Evolutionary conservation across 2,329 filamentous ascomycete genomes (phyloP).

Genomic region (Botryotinia narcissicola): DNA sequence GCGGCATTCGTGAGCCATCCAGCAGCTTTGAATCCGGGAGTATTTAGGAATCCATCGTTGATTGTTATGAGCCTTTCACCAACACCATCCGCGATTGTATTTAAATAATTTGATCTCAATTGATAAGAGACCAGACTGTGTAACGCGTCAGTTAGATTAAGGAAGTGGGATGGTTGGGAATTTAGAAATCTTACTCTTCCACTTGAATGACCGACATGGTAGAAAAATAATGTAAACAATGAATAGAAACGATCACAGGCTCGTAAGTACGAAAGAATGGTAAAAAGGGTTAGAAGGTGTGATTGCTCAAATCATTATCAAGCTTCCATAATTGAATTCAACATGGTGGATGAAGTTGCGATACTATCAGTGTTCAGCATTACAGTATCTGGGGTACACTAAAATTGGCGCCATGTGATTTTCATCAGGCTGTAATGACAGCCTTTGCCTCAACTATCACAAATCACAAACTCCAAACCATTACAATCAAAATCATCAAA

Average conservation of each 20-base stretch:
- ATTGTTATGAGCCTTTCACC: slow-evolving; percentile 81
- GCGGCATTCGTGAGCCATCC: slow-evolving; percentile 74
- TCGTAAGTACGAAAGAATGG: slow-evolving; percentile 6
- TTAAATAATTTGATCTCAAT: slow-evolving; percentile 75
- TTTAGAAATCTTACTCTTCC: slow-evolving; percentile 38
- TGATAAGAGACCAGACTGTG: slow-evolving; percentile 77
- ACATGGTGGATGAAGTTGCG: slow-evolving; percentile 5
- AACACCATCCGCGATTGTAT: slow-evolving; percentile 77
- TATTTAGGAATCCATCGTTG: slow-evolving; percentile 75
- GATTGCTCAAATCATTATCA: slow-evolving; percentile 1
- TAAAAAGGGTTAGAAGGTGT: not conserved
- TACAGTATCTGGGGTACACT: slow-evolving; percentile 12
- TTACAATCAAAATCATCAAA: slow-evolving; percentile 11
- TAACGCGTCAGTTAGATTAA: slow-evolving; percentile 9
- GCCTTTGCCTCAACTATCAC: not conserved
- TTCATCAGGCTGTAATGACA: slow-evolving; percentile 5
- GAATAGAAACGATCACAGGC: not conserved
- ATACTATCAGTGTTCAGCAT: slow-evolving; percentile 18
- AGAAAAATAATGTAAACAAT: not conserved
- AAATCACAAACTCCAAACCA: not conserved
- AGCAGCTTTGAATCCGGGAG: slow-evolving; percentile 76
- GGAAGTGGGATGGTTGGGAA: not conserved
- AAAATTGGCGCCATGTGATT: not conserved
- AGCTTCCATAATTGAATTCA: not conserved
- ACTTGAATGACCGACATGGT: slow-evolving; percentile 41